Evolutionary conservation across 768 basidiomycete genomes (phyloP), one percentile per base, ranked within the genome.

Genomic region (Favolaschia claudopus): DNA sequence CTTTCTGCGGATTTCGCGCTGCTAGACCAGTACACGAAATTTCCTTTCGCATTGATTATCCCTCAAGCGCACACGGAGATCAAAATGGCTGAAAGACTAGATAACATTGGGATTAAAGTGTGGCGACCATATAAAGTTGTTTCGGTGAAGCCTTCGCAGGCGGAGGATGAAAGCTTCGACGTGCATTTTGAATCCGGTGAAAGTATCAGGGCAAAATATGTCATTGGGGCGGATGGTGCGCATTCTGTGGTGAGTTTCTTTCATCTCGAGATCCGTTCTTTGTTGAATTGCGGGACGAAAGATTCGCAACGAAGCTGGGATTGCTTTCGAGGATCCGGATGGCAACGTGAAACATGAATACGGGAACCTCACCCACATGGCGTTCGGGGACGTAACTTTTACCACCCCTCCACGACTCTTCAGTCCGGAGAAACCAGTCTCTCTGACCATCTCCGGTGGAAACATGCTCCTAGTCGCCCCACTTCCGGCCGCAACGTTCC

Each of bases 151-250:
- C 60, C 63, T 7, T 76, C 72, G 39, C 51, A 60, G 8, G 58
- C 62, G n/a, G 69, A 77, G 29, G 67, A 66, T 12, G 3, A 46
- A 24, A 25, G 12, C n/a, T 24, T 78, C 13, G 74, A 81, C 14
- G 82, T 81, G n/a, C 62, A 67, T 0, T 83, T 86, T 60, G 81
- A 84, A 28, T 74, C 76, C 40, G 83, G 84, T 4, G 74, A 74
- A 32, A 65, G 70, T 13, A 74, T 85, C 33, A 74, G 68, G 4
- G 68, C 83, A 14, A 76, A 74, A 31, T 84, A 82, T 65, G 77
- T 85, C 5, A 63, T 85, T 29, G 84, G 80, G 22, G 82, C 84
- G 6, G 84, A 86, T 63, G 84, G 85, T 4, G 70, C 81, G 3
- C 75, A 67, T 55, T 85, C 83, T 1, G 62, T 67, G 31, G 84